phyloP scores from a whole-genome alignment of 1,284 basidiomycete species.

The Takashimella tepidaria region DNA sequence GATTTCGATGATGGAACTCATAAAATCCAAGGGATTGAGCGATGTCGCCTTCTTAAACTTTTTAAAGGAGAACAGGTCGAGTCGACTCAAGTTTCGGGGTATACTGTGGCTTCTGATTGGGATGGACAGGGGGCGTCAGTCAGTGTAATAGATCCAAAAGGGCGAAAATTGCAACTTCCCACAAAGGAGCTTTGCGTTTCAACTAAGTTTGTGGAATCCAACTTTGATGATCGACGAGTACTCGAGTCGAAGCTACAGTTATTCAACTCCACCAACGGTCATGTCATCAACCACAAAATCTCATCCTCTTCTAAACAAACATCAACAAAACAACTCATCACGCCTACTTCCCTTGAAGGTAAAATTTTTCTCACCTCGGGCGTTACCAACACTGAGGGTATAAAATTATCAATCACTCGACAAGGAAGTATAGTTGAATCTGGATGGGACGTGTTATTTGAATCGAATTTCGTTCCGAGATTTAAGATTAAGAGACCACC shows the following conservation, averaged over 20 bases:
- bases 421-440: slow-evolving; percentile 61
- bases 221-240: not conserved
- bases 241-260: not conserved
- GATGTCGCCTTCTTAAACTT: slow-evolving; percentile 9
- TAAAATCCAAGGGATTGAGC: not conserved
- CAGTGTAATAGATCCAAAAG: not conserved
- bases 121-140: slow-evolving; percentile 1
- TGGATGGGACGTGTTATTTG: slow-evolving; percentile 63
- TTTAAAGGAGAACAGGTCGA: slow-evolving; percentile 11
- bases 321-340: not conserved
- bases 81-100: not conserved
- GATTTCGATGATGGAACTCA: slow-evolving; percentile 10
- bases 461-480: slow-evolving; percentile 13
- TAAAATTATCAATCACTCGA: slow-evolving; percentile 52
- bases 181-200: not conserved
- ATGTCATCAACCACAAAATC: not conserved
- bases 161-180: not conserved
- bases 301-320: too few relatives aligned
- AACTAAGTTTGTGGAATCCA: not conserved
- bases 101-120: slow-evolving; percentile 3
- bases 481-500: slow-evolving; percentile 25
- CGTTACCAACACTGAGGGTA: slow-evolving; percentile 28
- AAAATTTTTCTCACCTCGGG: slow-evolving; percentile 18
- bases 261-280: not conserved
- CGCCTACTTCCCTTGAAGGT: slow-evolving; percentile 4